Percentiles rank a stretch among this genome's conserved stretches.
Conservation (phyloP, 306 rosid species). For the Hippophae tibetana region DNA sequence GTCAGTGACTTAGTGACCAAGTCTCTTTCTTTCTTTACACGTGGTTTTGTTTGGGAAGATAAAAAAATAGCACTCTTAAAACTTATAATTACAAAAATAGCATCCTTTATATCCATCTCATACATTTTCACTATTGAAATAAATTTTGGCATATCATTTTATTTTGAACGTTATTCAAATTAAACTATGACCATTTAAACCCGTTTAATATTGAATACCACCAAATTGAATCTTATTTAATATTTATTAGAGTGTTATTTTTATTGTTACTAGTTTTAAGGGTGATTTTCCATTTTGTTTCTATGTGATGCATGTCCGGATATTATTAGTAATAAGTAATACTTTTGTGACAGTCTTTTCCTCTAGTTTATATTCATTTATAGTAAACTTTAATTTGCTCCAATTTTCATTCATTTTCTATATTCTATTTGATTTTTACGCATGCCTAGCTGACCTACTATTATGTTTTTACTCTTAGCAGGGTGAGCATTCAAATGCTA, state of each 20-base stretch:
- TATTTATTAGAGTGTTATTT: too few relatives aligned
- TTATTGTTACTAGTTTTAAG: too few relatives aligned
- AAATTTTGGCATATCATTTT: too few relatives aligned
- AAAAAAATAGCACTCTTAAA: neutral
- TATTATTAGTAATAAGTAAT: too few relatives aligned
- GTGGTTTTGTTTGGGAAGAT: neutral
- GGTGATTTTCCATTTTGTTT: too few relatives aligned
- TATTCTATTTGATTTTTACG: neutral
- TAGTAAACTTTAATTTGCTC: neutral
- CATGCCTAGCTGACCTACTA: neutral
- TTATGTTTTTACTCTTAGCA: constrained; percentile 20
- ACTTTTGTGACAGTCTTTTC: too few relatives aligned
- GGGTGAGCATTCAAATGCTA: constrained; percentile 28
- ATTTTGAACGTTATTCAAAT: too few relatives aligned
- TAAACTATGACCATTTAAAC: too few relatives aligned
- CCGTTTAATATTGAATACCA: too few relatives aligned
- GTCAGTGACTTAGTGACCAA: constrained; percentile 36
- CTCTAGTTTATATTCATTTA: too few relatives aligned
- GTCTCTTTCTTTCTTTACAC: neutral
- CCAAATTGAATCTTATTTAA: too few relatives aligned
- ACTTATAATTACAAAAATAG: neutral
- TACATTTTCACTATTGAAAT: neutral
- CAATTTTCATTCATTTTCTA: neutral
- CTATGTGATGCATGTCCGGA: too few relatives aligned
- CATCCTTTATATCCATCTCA: neutral